Percentiles rank a stretch among this genome's conserved stretches.
These are phyloP conservation scores for Parmales sp. DNA, from an alignment of 108 stramenopile genomes.

Conservation along the genomic window DNA sequence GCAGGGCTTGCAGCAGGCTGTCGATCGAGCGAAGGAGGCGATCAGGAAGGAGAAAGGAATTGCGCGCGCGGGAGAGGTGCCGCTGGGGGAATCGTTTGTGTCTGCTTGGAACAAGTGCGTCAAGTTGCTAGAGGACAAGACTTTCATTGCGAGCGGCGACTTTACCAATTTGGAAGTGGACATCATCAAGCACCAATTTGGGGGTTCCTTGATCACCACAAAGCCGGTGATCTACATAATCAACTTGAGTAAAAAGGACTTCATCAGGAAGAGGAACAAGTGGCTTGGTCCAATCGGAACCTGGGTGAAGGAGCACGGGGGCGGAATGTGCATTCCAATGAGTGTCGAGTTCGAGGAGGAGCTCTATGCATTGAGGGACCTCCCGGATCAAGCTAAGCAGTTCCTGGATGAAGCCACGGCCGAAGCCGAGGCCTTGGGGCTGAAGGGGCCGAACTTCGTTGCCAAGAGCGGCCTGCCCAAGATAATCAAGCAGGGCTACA, in stretches of 20 bases:
- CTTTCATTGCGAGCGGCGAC: constrained; percentile 63
- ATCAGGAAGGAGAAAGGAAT: constrained; percentile 77
- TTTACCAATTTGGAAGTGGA: constrained; percentile 76
- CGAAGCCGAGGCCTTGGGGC: constrained; percentile 64
- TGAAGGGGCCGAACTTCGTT: constrained; percentile 72
- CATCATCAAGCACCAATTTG: constrained; percentile 61
- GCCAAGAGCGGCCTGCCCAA: constrained; percentile 82
- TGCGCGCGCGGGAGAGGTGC: constrained; percentile 44
- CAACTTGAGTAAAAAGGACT: constrained; percentile 89
- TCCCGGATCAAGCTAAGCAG: constrained; percentile 25
- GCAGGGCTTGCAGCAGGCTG: constrained; percentile 45
- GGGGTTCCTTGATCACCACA: constrained; percentile 73
- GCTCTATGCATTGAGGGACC: neutral
- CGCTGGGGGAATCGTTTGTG: constrained; percentile 55
- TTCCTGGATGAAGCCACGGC: constrained; percentile 67
- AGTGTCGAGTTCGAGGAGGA: constrained; percentile 96
- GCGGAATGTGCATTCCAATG: constrained; percentile 94
- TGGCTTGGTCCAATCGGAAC: constrained; percentile 88
- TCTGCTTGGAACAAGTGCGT: constrained; percentile 64
- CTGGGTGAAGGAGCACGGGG: constrained; percentile 90
- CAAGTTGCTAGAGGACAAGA: constrained; percentile 63
- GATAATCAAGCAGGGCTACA: constrained; percentile 89
- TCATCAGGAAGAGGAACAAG: constrained; percentile 86
- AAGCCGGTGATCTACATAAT: constrained; percentile 97
- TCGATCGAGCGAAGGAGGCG: constrained; percentile 60